Conservation (phyloP, 192 early-diverging fungal genomes). For the Coemansia sp. region DNA sequence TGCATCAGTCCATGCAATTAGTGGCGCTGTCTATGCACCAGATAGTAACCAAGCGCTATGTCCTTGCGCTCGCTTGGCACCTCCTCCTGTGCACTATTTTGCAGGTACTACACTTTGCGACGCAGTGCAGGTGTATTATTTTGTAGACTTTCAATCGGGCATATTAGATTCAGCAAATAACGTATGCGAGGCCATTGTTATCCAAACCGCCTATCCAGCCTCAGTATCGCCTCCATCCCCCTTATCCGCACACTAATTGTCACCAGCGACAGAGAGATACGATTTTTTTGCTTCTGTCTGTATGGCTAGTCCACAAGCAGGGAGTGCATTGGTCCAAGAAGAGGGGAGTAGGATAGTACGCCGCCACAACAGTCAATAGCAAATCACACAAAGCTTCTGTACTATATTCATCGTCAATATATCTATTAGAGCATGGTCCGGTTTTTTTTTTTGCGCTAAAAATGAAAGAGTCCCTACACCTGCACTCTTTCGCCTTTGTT, state of each 20-base stretch:
- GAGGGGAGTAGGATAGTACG: background rate
- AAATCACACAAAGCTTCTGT: background rate
- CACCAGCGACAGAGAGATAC: background rate
- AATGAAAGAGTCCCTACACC: background rate
- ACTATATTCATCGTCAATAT: background rate
- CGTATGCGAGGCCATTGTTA: background rate
- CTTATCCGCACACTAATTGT: background rate
- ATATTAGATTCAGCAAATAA: background rate
- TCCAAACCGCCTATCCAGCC: background rate
- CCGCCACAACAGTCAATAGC: background rate
- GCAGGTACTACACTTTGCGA: background rate
- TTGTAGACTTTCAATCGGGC: constrained; percentile 8
- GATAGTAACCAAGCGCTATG: background rate
- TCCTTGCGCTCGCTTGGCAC: background rate
- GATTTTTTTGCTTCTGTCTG: background rate
- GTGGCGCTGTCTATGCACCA: background rate
- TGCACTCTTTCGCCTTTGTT: background rate
- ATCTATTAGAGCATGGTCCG: background rate
- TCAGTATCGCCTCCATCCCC: background rate
- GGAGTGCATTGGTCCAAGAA: background rate
- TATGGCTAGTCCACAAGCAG: background rate
- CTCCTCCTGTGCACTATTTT: constrained; percentile 3
- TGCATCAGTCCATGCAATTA: background rate
- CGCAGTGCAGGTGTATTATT: constrained; percentile 3
- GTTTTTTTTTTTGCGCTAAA: background rate